Conservation (phyloP, 768 basidiomycete genomes). For the Chalciporus pseudorubinellus region DNA sequence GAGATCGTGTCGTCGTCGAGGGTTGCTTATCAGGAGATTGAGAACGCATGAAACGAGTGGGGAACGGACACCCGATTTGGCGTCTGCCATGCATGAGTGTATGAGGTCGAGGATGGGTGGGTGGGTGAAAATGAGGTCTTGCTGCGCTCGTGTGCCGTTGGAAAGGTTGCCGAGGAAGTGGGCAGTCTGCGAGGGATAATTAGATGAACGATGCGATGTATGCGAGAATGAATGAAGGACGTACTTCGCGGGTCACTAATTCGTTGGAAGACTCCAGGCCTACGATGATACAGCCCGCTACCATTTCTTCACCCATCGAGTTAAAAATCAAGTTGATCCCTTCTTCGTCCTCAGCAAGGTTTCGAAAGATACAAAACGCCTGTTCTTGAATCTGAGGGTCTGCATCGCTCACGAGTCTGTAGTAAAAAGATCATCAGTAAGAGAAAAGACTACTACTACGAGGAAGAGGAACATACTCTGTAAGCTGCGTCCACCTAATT, state of each 20-base stretch:
- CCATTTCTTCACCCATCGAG: slow-evolving; percentile 45
- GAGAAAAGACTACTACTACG: neutral
- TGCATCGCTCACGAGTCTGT: slow-evolving; percentile 53
- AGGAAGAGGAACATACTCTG: slow-evolving; percentile 41
- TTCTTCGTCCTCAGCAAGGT: slow-evolving; percentile 62
- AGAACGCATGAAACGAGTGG: slow-evolving; percentile 62
- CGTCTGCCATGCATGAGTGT: slow-evolving; percentile 57
- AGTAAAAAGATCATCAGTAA: neutral
- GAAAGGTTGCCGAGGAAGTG: slow-evolving; percentile 66
- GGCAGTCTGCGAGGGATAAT: slow-evolving; percentile 42
- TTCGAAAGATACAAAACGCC: slow-evolving; percentile 61
- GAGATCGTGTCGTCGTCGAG: slow-evolving; percentile 37
- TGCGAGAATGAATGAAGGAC: neutral
- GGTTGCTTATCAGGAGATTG: slow-evolving; percentile 48
- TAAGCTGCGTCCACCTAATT: slow-evolving; percentile 63
- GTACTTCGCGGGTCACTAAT: slow-evolving; percentile 53
- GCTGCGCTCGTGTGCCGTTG: slow-evolving; percentile 53
- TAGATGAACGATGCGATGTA: neutral
- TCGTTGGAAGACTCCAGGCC: slow-evolving; percentile 53
- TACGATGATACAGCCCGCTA: slow-evolving; percentile 45
- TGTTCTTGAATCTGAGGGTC: slow-evolving; percentile 67
- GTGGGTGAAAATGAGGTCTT: slow-evolving; percentile 51
- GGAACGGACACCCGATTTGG: slow-evolving; percentile 53
- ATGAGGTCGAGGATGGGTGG: slow-evolving; percentile 52
- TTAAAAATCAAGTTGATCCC: slow-evolving; percentile 62